Evolutionary conservation across 2,329 filamentous ascomycete genomes (phyloP).

Genomic region (Xylariaceae sp.): DNA sequence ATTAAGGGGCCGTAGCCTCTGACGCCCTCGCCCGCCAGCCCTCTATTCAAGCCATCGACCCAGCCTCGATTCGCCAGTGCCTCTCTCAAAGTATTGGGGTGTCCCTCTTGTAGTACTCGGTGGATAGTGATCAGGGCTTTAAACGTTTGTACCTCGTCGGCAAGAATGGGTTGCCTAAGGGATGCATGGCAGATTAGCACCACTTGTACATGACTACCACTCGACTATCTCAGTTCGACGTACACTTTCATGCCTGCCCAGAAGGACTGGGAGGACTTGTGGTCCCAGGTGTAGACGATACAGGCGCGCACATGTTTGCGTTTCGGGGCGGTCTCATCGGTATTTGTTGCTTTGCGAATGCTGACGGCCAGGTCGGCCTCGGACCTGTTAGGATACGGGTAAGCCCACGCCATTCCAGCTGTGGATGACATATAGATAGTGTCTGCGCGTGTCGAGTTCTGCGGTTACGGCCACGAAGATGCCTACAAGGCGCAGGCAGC

Average conservation of each 20-base stretch:
- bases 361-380: slow-evolving; percentile 73
- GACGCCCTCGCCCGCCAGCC: slow-evolving; percentile 80
- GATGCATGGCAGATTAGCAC: slow-evolving; percentile 26
- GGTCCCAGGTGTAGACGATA: slow-evolving; percentile 99
- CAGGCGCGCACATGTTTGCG: slow-evolving; percentile 96
- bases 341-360: slow-evolving; percentile 72
- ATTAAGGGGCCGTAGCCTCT: slow-evolving; percentile 92
- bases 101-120: slow-evolving; percentile 96
- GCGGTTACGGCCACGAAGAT: neutral
- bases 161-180: slow-evolving; percentile 90
- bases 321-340: slow-evolving; percentile 71
- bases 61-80: slow-evolving; percentile 87
- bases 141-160: slow-evolving; percentile 98
- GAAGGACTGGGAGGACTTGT: slow-evolving; percentile 93
- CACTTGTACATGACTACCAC: neutral
- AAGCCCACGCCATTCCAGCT: slow-evolving; percentile 29
- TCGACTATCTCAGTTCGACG: slow-evolving; percentile 44
- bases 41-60: slow-evolving; percentile 90
- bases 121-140: slow-evolving; percentile 97
- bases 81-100: slow-evolving; percentile 85
- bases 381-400: slow-evolving; percentile 52
- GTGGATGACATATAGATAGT: slow-evolving; percentile 22
- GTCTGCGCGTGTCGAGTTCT: neutral
- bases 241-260: slow-evolving; percentile 99
- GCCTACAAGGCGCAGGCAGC: slow-evolving; percentile 10